phyloP scores from a whole-genome alignment of 1,284 basidiomycete genomes.

The Phylloporus sp. region DNA sequence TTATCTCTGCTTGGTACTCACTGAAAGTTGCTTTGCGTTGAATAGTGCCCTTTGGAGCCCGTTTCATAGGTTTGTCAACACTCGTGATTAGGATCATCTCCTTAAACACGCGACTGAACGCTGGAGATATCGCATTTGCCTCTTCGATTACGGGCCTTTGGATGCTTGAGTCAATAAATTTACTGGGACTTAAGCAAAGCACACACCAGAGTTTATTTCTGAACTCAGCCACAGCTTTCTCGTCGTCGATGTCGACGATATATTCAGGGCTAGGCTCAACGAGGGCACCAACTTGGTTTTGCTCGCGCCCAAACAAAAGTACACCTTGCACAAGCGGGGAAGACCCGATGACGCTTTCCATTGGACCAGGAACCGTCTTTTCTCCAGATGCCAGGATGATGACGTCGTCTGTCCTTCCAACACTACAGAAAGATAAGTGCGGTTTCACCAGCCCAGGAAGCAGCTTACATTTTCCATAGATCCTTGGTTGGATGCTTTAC shows the following conservation, averaged over 20 bases:
- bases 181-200: conserved; percentile 1
- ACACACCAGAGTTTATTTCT: conserved; percentile 48
- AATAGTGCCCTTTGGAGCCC: conserved; percentile 35
- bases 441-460: too few relatives aligned
- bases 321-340: conserved; percentile 26
- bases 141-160: conserved; percentile 37
- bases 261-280: conserved; percentile 42
- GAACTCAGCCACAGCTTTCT: conserved; percentile 39
- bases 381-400: conserved; percentile 41
- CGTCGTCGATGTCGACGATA: conserved; percentile 38
- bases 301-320: conserved; percentile 51
- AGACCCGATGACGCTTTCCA: conserved; percentile 37
- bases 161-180: conserved; percentile 3
- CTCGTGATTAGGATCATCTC: conserved; percentile 36
- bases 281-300: conserved; percentile 48
- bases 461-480: conserved; percentile 38
- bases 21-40: conserved; percentile 30
- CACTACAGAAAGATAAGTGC: conserved; percentile 11
- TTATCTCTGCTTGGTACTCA: conserved; percentile 35
- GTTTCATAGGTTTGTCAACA: conserved; percentile 28
- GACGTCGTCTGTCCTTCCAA: conserved; percentile 40
- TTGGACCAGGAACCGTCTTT: conserved; percentile 42
- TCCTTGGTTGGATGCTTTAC: conserved; percentile 38
- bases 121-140: conserved; percentile 35
- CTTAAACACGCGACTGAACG: conserved; percentile 41